Conservation (phyloP, 257 asterid genomes). For the Penstemon eatonii region DNA sequence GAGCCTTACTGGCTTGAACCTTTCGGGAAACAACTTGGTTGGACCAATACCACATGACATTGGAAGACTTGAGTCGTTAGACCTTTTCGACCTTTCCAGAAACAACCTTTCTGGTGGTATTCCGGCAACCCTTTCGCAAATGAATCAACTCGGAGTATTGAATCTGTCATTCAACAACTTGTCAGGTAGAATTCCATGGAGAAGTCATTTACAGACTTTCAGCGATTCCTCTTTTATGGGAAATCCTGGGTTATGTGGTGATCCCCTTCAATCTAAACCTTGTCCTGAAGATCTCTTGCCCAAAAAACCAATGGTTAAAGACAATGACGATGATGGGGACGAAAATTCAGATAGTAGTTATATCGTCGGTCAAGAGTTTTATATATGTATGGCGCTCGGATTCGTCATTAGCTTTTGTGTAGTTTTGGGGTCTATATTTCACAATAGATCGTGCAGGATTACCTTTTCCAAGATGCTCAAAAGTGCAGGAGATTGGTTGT, state of each 20-base stretch:
- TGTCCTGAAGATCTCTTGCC: constrained; percentile 28
- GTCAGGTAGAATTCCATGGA: constrained; percentile 31
- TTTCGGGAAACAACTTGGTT: constrained; percentile 31
- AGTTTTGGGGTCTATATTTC: too few relatives aligned
- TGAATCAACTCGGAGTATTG: constrained; percentile 31
- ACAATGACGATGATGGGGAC: too few relatives aligned
- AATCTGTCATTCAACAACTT: constrained; percentile 39
- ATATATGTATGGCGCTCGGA: too few relatives aligned
- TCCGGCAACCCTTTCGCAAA: constrained; percentile 23
- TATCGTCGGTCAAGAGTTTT: too few relatives aligned
- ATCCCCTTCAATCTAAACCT: constrained; percentile 23
- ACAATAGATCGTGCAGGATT: too few relatives aligned
- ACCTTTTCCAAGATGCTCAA: too few relatives aligned
- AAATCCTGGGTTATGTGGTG: constrained; percentile 35
- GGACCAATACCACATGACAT: constrained; percentile 33
- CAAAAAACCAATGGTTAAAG: neutral
- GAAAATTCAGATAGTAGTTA: too few relatives aligned
- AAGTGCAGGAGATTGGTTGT: too few relatives aligned
- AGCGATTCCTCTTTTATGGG: constrained; percentile 21
- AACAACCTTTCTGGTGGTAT: constrained; percentile 37
- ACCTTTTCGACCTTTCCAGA: constrained; percentile 34
- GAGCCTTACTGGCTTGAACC: constrained; percentile 34
- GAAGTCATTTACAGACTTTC: constrained; percentile 32
- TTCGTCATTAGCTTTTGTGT: too few relatives aligned
- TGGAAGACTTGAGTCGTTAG: constrained; percentile 20